Evolutionary conservation across 108 stramenopile genomes (phyloP).

Genomic region (Nitzschia sp.): DNA sequence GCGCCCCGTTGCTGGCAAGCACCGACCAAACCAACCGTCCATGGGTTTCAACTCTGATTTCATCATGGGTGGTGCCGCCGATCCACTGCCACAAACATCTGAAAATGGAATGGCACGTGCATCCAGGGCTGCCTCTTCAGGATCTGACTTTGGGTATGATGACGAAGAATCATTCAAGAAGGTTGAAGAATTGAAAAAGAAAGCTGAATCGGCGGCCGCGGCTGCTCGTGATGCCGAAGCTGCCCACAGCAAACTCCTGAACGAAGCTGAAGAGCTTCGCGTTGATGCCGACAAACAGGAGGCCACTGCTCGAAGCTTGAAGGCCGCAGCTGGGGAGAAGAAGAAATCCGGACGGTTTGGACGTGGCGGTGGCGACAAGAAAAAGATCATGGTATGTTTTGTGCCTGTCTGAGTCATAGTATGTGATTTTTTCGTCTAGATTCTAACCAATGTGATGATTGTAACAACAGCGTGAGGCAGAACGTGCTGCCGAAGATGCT

Average conservation of each 20-base stretch:
- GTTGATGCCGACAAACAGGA: conserved; percentile 66
- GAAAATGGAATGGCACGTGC: conserved; percentile 23
- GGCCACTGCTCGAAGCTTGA: conserved; percentile 34
- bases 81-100: conserved; percentile 10
- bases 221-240: conserved; percentile 56
- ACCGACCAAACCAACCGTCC: conserved; percentile 14
- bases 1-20: conserved; percentile 7
- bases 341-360: conserved; percentile 72
- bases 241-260: conserved; percentile 37
- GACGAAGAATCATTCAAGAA: conserved; percentile 29
- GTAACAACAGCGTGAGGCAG: conserved; percentile 52
- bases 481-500: conserved; percentile 51
- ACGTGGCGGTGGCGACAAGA: conserved; percentile 55
- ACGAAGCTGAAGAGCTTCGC: conserved; percentile 59
- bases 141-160: conserved; percentile 29
- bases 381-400: conserved; percentile 46
- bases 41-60: conserved; percentile 32
- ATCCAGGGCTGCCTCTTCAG: conserved; percentile 22
- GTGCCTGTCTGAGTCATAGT: background rate
- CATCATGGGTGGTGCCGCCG: conserved; percentile 48
- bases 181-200: conserved; percentile 50
- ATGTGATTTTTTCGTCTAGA: background rate
- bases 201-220: conserved; percentile 52
- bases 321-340: conserved; percentile 45
- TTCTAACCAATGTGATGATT: conserved; percentile 5